Evolutionary conservation across 306 rosid species (phyloP).

Genomic region (Fragaria vesca): DNA sequence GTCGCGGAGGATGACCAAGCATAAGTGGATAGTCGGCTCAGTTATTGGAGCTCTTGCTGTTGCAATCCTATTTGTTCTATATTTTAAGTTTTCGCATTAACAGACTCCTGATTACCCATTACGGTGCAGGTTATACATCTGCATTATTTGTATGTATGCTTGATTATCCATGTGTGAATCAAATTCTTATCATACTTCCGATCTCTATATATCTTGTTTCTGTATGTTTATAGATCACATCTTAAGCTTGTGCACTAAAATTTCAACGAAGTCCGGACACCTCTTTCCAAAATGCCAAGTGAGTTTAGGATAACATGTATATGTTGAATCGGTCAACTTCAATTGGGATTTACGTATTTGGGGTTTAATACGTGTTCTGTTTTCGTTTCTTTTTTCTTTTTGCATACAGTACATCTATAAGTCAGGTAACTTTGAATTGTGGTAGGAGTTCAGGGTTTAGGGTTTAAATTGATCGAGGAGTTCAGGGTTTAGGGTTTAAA

Average conservation of each 20-base stretch:
- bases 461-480: neutral
- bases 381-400: no score
- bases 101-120: slow-evolving; percentile 17
- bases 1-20: slow-evolving; percentile 72
- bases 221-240: neutral
- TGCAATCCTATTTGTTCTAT: slow-evolving; percentile 51
- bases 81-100: slow-evolving; percentile 59
- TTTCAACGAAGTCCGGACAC: neutral
- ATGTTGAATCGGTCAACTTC: no score
- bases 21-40: slow-evolving; percentile 76
- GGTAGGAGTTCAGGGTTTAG: neutral
- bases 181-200: slow-evolving; percentile 16
- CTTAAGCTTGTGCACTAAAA: neutral
- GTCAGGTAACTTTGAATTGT: neutral
- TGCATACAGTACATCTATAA: no score
- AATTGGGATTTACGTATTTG: no score
- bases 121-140: slow-evolving; percentile 18
- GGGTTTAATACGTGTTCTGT: no score
- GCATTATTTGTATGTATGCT: slow-evolving; percentile 22
- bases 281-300: no score
- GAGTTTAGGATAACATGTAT: no score
- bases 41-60: slow-evolving; percentile 70
- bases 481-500: neutral
- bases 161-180: slow-evolving; percentile 20
- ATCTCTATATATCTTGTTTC: slow-evolving; percentile 6